A percentile compares a stretch with the other conserved stretches of the same genome.
These are phyloP conservation scores for Vanrija pseudolonga DNA, from an alignment of 1,284 basidiomycete genomes.

Conservation along the genomic window DNA sequence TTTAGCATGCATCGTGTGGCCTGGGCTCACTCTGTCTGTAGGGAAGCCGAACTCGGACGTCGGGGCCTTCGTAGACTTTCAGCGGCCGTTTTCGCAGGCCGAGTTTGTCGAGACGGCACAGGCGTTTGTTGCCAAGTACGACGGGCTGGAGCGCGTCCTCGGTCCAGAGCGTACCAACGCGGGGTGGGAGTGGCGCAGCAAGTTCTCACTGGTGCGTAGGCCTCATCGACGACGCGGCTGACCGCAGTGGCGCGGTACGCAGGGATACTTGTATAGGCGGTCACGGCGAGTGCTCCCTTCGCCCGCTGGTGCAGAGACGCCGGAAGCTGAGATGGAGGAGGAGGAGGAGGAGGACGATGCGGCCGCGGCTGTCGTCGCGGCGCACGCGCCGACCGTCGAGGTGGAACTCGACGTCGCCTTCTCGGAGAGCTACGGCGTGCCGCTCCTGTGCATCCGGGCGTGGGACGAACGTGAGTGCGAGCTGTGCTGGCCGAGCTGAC, in stretches of 20 bases:
- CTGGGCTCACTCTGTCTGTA: background rate
- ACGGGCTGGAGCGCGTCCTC: background rate
- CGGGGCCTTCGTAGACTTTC: background rate
- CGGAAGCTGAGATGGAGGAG: background rate
- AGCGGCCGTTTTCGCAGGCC: constrained; percentile 9
- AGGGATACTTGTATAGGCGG: constrained; percentile 26
- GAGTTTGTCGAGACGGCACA: constrained; percentile 5
- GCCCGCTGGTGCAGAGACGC: background rate
- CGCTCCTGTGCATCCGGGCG: constrained; percentile 30
- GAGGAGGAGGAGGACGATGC: constrained; percentile 13
- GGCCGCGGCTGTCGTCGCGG: constrained; percentile 2
- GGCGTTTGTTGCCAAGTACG: constrained; percentile 12
- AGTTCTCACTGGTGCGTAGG: constrained; percentile 15
- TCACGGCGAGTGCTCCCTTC: constrained; percentile 2
- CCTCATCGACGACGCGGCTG: constrained; percentile 2
- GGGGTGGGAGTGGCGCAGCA: constrained; percentile 27
- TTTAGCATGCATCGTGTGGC: constrained; percentile 3
- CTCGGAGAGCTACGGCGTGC: constrained; percentile 28
- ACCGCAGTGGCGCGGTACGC: constrained; percentile 11
- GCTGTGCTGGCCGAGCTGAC: background rate
- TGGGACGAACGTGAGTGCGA: constrained; percentile 33
- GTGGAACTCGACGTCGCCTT: constrained; percentile 27
- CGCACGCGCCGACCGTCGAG: constrained; percentile 8
- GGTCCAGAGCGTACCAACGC: constrained; percentile 23
- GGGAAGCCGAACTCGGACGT: background rate